These are phyloP conservation scores for Arachnopeziza araneosa DNA, from an alignment of 2,329 filamentous ascomycete genomes.

Conservation along the genomic window DNA sequence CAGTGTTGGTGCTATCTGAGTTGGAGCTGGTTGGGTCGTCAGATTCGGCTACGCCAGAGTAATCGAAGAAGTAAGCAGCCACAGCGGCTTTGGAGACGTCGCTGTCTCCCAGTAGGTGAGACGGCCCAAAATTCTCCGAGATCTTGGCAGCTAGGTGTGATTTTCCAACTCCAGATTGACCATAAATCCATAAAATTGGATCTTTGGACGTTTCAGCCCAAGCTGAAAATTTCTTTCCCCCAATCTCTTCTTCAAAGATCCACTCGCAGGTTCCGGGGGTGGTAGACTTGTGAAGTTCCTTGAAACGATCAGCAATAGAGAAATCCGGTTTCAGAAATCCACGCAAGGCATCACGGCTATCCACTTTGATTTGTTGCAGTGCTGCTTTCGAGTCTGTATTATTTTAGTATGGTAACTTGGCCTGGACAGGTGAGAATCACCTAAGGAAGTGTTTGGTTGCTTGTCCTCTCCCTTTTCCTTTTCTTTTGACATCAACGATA, in stretches of 20 bases:
- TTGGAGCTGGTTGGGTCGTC: not conserved
- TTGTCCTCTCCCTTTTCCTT: not conserved
- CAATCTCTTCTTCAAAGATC: not conserved
- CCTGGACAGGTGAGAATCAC: not conserved
- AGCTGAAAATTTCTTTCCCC: not conserved
- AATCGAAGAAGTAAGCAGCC: not conserved
- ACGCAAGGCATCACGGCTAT: not conserved
- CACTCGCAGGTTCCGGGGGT: conserved; percentile 1
- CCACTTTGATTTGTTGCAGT: not conserved
- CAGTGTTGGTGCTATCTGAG: not conserved
- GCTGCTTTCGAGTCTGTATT: not conserved
- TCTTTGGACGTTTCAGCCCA: not conserved
- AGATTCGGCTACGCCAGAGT: not conserved
- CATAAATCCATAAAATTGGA: conserved; percentile 4
- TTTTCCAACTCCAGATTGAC: conserved; percentile 1
- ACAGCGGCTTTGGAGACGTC: not conserved
- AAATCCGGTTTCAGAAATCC: not conserved
- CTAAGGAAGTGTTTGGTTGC: not conserved
- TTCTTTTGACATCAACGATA: not conserved
- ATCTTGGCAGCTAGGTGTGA: conserved; percentile 1
- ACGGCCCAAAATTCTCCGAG: not conserved
- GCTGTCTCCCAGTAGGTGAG: not conserved
- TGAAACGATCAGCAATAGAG: not conserved
- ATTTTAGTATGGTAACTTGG: not conserved
- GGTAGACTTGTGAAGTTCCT: not conserved